phyloP scores from a whole-genome alignment of 208 protist species.

The Leishmania gerbilli region DNA sequence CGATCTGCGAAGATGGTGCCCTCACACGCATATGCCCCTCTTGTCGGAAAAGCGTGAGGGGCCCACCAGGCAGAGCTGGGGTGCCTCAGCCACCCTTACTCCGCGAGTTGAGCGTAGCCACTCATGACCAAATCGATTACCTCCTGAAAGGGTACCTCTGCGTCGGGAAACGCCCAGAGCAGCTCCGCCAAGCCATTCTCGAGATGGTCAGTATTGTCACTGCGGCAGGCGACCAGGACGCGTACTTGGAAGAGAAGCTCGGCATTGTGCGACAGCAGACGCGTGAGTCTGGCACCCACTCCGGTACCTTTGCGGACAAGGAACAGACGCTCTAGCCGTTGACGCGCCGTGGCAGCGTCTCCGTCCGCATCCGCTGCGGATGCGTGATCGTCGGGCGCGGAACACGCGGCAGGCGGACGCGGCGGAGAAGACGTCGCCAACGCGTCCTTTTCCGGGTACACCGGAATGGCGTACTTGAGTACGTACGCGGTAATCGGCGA shows the following conservation, averaged over 20 bases:
- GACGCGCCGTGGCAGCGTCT: constrained; percentile 7
- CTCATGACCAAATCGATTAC: constrained; percentile 9
- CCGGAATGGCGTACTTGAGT: constrained; percentile 38
- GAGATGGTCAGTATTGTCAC: constrained; percentile 9
- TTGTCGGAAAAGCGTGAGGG: neutral
- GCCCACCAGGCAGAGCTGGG: neutral
- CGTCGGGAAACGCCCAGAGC: constrained; percentile 13
- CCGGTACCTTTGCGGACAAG: constrained; percentile 4
- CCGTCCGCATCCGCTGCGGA: neutral
- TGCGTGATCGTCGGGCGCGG: neutral
- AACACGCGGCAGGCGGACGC: constrained; percentile 10
- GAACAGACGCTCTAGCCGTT: constrained; percentile 18
- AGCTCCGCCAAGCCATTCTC: constrained; percentile 7
- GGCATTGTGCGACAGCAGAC: constrained; percentile 7
- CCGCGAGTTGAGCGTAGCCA: constrained; percentile 10
- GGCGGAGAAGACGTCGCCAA: constrained; percentile 5
- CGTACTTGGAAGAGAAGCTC: constrained; percentile 25
- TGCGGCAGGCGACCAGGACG: constrained; percentile 26
- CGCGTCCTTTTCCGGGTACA: constrained; percentile 33
- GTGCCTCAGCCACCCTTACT: neutral
- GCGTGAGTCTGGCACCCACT: constrained; percentile 5
- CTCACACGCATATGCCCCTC: neutral
- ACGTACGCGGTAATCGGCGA: constrained; percentile 43
- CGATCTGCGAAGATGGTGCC: neutral
- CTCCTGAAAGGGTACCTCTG: constrained; percentile 9